Evolutionary conservation across 108 stramenopile genomes (phyloP).

Genomic region (Nannochloropsis salina): DNA sequence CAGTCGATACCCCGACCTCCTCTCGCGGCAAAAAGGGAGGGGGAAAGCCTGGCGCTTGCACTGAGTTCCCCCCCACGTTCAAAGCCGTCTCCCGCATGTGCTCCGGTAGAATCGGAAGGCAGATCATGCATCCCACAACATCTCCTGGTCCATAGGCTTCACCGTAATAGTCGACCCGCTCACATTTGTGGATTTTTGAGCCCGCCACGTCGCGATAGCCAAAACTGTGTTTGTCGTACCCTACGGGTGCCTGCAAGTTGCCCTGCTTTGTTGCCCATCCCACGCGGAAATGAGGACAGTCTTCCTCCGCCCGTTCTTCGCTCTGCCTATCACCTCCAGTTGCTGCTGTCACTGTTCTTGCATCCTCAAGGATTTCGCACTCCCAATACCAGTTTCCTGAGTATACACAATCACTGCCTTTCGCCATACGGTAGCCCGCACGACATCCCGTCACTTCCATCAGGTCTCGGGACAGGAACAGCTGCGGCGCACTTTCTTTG

Average conservation of each 20-base stretch:
- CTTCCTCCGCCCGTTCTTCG: slow-evolving; percentile 57
- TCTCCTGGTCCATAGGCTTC: slow-evolving; percentile 67
- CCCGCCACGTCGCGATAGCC: slow-evolving; percentile 77
- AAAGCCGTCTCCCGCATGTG: neutral
- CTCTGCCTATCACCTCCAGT: slow-evolving; percentile 24
- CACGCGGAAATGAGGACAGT: slow-evolving; percentile 65
- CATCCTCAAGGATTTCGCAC: slow-evolving; percentile 18
- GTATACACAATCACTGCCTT: slow-evolving; percentile 66
- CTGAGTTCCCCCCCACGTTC: neutral
- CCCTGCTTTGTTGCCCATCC: slow-evolving; percentile 78
- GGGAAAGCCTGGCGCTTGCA: neutral
- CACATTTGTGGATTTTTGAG: slow-evolving; percentile 52
- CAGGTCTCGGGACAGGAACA: slow-evolving; percentile 6
- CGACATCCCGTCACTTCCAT: slow-evolving; percentile 16
- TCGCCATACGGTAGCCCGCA: slow-evolving; percentile 69
- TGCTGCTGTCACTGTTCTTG: neutral
- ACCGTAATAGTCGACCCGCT: slow-evolving; percentile 47
- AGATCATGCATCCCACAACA: slow-evolving; percentile 81
- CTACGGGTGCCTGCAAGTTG: slow-evolving; percentile 87
- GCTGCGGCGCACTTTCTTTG: neutral
- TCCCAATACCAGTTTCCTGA: slow-evolving; percentile 44
- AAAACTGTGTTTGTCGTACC: slow-evolving; percentile 86
- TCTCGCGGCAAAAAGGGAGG: neutral
- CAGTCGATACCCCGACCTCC: neutral
- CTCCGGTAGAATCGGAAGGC: slow-evolving; percentile 41